phyloP scores from a whole-genome alignment of 1,139 yeast species.

The Sugiyamaella neomexicana region DNA sequence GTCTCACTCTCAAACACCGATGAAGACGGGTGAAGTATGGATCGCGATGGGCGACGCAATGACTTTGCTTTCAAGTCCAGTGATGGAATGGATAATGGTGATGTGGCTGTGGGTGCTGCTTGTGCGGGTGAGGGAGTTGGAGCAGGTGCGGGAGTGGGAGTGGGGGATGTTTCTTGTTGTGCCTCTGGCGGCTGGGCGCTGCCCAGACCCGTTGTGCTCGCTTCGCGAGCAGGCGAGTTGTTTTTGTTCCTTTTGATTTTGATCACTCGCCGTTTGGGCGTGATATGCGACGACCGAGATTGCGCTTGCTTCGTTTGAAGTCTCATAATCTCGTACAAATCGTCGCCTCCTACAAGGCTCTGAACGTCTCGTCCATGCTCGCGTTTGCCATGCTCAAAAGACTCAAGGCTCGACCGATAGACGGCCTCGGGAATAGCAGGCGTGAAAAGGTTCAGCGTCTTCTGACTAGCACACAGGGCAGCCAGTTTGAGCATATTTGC shows the following conservation, averaged over 20 bases:
- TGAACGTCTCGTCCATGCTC: conserved; percentile 22
- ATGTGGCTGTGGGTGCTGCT: conserved; percentile 1
- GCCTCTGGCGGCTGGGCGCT: too few relatives aligned
- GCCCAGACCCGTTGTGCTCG: too few relatives aligned
- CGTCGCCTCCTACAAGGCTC: conserved; percentile 30
- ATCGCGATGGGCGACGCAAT: not conserved
- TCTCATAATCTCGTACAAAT: conserved; percentile 34
- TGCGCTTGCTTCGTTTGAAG: conserved; percentile 32
- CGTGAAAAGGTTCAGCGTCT: conserved; percentile 68
- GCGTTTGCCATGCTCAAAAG: conserved; percentile 24
- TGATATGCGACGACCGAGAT: conserved; percentile 28
- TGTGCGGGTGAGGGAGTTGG: too few relatives aligned
- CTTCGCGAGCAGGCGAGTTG: too few relatives aligned
- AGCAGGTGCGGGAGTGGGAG: too few relatives aligned
- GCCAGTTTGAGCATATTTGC: conserved; percentile 70
- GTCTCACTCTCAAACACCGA: not conserved
- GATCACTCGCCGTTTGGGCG: conserved; percentile 39
- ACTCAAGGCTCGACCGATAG: conserved; percentile 49
- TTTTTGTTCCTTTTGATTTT: conserved; percentile 25
- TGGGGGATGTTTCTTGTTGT: not conserved
- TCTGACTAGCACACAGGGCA: conserved; percentile 72
- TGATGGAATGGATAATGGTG: conserved; percentile 3
- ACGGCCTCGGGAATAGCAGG: conserved; percentile 58
- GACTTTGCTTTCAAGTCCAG: conserved; percentile 6
- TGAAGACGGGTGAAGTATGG: conserved; percentile 1